Conservation (phyloP, 2,329 filamentous ascomycete genomes). For the Ramichloridium luteum region DNA sequence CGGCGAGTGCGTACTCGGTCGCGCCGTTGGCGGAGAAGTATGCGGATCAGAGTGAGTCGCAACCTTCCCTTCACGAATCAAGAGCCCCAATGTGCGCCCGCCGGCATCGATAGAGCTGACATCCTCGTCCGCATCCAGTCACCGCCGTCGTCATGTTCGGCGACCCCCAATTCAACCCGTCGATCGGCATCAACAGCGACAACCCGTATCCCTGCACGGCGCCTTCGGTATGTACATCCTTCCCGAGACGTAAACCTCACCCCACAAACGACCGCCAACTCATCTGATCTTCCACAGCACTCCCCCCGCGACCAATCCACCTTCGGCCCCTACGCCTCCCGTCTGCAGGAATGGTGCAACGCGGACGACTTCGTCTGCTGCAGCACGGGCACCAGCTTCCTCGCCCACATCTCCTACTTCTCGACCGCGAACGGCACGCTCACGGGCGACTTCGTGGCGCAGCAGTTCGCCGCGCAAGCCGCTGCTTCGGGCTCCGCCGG, state of each 20-base stretch:
- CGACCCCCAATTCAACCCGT: not conserved
- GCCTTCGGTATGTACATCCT: not conserved
- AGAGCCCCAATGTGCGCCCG: too few species aligned
- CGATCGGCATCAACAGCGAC: not conserved
- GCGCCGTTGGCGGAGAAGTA: not conserved
- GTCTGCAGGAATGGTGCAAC: not conserved
- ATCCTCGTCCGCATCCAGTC: too few species aligned
- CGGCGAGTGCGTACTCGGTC: not conserved
- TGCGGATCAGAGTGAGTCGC: slow-evolving; percentile 1
- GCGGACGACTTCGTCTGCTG: not conserved
- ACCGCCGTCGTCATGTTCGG: not conserved
- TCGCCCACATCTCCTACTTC: slow-evolving; percentile 1
- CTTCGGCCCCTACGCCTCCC: not conserved
- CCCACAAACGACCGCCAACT: too few species aligned
- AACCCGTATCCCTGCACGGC: not conserved
- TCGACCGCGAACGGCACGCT: not conserved
- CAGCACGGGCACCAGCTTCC: not conserved
- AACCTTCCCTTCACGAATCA: too few species aligned
- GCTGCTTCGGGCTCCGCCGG: too few species aligned
- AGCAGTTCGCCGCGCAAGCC: too few species aligned
- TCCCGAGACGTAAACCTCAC: not conserved
- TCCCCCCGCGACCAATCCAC: not conserved
- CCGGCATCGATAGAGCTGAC: not conserved
- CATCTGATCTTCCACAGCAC: not conserved
- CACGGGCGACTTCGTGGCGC: not conserved